Evolutionary conservation across 495 filamentous ascomycete genomes (phyloP).

Genomic region (Talaromyces thailandensis): DNA sequence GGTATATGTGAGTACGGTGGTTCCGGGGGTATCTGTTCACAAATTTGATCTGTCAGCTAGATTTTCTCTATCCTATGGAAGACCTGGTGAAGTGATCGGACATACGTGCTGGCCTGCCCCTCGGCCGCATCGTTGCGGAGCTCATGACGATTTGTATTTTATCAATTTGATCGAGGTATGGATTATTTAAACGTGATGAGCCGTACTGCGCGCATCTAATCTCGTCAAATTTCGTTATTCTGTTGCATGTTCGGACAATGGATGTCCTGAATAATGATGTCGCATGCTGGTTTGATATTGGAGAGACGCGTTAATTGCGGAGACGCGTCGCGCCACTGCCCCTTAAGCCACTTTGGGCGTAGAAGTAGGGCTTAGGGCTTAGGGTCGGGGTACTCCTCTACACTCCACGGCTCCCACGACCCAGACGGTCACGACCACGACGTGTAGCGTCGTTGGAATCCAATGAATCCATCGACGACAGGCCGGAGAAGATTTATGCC

Average conservation of each 20-base stretch:
- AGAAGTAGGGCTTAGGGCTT: slow-evolving; percentile 34
- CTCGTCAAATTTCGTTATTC: neutral
- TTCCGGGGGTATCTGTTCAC: slow-evolving; percentile 53
- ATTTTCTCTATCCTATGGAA: neutral
- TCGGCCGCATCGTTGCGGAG: slow-evolving; percentile 30
- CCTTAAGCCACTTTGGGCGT: slow-evolving; percentile 19
- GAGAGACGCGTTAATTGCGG: slow-evolving; percentile 16
- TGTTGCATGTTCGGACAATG: slow-evolving; percentile 6
- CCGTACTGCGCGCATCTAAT: neutral
- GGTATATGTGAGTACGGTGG: slow-evolving; percentile 58
- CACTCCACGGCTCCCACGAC: too few relatives aligned
- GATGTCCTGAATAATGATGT: neutral
- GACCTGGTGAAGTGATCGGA: neutral
- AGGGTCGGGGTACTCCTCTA: slow-evolving; percentile 24
- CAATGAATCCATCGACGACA: too few relatives aligned
- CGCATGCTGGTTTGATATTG: neutral
- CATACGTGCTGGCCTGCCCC: slow-evolving; percentile 38
- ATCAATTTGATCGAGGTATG: neutral
- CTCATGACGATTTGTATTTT: slow-evolving; percentile 19
- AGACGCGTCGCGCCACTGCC: slow-evolving; percentile 20
- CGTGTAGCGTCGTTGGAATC: too few relatives aligned
- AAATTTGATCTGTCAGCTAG: neutral
- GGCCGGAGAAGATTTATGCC: too few relatives aligned
- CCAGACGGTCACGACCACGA: too few relatives aligned
- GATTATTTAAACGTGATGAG: neutral